Evolutionary conservation across 2,329 filamentous ascomycete species (phyloP).

Genomic region (Xylariaceae sp.): DNA sequence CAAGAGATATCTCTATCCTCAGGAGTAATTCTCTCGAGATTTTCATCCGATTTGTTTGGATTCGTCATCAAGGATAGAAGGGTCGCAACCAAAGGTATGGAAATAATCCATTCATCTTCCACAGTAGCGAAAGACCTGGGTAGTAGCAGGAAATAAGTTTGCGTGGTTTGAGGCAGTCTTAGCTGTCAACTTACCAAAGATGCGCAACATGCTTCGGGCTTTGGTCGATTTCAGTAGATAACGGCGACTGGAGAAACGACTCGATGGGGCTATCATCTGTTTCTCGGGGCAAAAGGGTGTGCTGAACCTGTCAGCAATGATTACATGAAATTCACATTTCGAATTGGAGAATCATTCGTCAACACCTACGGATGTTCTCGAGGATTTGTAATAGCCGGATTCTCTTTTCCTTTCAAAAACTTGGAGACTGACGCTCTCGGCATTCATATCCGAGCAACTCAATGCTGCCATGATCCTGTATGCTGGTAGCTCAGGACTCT

Average conservation of each 20-base stretch:
- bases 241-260: background rate
- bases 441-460: background rate
- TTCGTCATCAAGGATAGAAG: background rate
- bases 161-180: background rate
- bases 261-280: background rate
- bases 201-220: background rate
- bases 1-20: background rate
- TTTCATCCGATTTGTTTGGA: background rate
- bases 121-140: background rate
- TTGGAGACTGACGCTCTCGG: background rate
- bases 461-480: background rate
- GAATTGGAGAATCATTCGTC: no score
- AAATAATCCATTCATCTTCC: background rate
- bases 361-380: background rate
- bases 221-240: background rate
- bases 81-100: background rate
- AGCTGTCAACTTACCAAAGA: background rate
- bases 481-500: background rate
- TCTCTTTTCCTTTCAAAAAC: background rate
- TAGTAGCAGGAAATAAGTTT: background rate
- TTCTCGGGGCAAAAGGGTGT: background rate
- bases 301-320: no score
- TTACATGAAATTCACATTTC: no score
- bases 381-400: background rate
- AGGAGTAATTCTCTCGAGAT: background rate